Base-by-base conservation (phyloP, 176 grass and related monocot species). In the Avena atlantica region DNA sequence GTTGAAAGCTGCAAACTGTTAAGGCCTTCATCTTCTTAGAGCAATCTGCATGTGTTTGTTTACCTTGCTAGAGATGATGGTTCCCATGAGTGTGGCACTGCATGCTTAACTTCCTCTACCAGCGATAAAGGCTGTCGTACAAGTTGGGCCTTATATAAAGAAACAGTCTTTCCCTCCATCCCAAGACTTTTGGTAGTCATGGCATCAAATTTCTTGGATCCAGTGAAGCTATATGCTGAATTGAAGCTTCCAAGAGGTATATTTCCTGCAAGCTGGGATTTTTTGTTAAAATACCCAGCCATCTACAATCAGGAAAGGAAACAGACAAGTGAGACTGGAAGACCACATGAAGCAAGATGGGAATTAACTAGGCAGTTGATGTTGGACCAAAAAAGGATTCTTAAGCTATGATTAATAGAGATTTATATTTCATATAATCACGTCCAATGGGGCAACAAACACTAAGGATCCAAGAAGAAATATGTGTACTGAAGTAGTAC, bases 151-250 rank as follows among this genome's bases (percentile, higher is more conserved):
- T 88, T 83, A 64, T 57, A 90, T 48, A 94, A 88, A 70, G 90
- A 82, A 45, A 92, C 64, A 23, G 79, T 80, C 45, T 80, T 92
- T 19, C 90, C 85, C 34, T 90, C 88, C 79, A 88, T 79, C 64
- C 85, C 90, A 63, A 94, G 87, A 74, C 78, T 88, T 74, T 92
- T 92, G 36, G 90, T 94, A 40, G 87, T 58, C 66, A 66, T 50
- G n/a, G 87, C 88, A 89, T 94, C 87, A 16, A 79, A 76, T 90
- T 88, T 94, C 78, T 86, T 90, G 27, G 78, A 94, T 66, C 90
- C 93, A 76, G 63, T 92, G 78, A 95, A 92, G 66, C 85, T 83
- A 77, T 92, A 95, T 76, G 81, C 82, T 17, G 77, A 89, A 75
- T 90, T 92, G 65, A 95, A 95, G 73, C 78, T 86, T 52, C 93